Conservation (phyloP, 2,329 filamentous ascomycete species). For the Neopestalotiopsis sp. region DNA sequence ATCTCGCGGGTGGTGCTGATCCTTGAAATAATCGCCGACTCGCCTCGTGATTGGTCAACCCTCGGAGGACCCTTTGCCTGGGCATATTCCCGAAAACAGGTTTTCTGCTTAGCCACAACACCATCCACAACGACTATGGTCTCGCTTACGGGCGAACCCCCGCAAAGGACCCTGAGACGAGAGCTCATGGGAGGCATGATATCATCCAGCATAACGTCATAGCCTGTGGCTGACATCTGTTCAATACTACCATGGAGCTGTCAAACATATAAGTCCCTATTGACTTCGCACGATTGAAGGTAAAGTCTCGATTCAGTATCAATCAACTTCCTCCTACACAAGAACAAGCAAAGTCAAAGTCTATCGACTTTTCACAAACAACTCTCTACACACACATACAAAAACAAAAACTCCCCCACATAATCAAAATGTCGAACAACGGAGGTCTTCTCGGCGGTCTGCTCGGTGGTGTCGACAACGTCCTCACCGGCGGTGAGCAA, state of each 20-base stretch:
- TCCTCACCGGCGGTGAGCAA: slow-evolving; percentile 39
- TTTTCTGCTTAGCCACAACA: slow-evolving; percentile 15
- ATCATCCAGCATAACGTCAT: slow-evolving; percentile 16
- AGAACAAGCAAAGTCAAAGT: not conserved
- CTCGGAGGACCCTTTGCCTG: not conserved
- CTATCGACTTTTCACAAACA: not conserved
- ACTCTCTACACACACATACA: not conserved
- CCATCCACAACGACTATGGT: slow-evolving; percentile 9
- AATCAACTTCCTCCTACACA: not conserved
- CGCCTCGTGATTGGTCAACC: not conserved
- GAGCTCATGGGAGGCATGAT: not conserved
- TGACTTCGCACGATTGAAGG: not conserved
- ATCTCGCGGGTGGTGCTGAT: not conserved
- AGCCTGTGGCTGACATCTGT: slow-evolving; percentile 10
- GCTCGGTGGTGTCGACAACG: slow-evolving; percentile 37
- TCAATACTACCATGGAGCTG: not conserved
- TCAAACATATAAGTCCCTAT: slow-evolving; percentile 7
- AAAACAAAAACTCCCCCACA: not conserved
- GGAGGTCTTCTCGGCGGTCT: slow-evolving; percentile 39
- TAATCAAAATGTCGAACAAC: slow-evolving; percentile 33
- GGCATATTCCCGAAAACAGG: slow-evolving; percentile 9
- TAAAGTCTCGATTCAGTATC: not conserved
- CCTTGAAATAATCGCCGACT: slow-evolving; percentile 3
- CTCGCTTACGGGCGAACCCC: slow-evolving; percentile 6
- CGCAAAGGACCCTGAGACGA: slow-evolving; percentile 10